Evolutionary conservation across 192 early-diverging fungal genomes (phyloP), one percentile per base, ranked within the genome.

Genomic region (Rhizophagus prolifer): DNA sequence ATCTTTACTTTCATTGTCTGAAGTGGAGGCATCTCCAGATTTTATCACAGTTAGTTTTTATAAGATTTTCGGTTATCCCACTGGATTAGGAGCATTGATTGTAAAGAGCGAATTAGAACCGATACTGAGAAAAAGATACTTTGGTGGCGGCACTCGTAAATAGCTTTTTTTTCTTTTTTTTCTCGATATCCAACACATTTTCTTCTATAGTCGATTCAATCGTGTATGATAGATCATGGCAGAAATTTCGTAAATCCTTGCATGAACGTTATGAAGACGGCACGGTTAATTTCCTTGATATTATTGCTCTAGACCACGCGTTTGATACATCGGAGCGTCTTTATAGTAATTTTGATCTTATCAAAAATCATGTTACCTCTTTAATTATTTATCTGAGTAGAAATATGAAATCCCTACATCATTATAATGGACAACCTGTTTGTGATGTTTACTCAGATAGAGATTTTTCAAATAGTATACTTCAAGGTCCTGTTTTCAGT

Each of bases 51-150:
- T 95, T 50, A 94, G 92, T 3, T 93, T 96, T 80, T 95, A 96
- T 90, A 96, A 96, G 78, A 87, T 95, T 60, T 95, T 96, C 85
- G 95, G 95, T 8, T 91, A 88, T 68, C 95, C 95, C 13, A 94
- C 93, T 23, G 93, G 94, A 5, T 73, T 96, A 9, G 95, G 94
- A 38, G 92, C 86, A 9, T 85, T 96, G 44, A 76, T 96, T 9
- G 80, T 95, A 31, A 83, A 88, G 64, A 86, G 87, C 9, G 84
- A 86, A 68, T 72, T 88, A 41, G 78, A 78, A 2, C 70, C 78
- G 25, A 73, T 82, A 28, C 63, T 91, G 34, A 72, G 78, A 36
- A 93, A 91, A 77, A 36, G 78, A 7, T 94, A 92, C 75, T 93
- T 93, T 87, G 94, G 94, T 8, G 95, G 95, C 12, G 95, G 95